A percentile compares a stretch with the other conserved stretches of the same genome.
phyloP scores from a whole-genome alignment of 2,329 filamentous ascomycete genomes.

The Talaromyces islandicus region DNA sequence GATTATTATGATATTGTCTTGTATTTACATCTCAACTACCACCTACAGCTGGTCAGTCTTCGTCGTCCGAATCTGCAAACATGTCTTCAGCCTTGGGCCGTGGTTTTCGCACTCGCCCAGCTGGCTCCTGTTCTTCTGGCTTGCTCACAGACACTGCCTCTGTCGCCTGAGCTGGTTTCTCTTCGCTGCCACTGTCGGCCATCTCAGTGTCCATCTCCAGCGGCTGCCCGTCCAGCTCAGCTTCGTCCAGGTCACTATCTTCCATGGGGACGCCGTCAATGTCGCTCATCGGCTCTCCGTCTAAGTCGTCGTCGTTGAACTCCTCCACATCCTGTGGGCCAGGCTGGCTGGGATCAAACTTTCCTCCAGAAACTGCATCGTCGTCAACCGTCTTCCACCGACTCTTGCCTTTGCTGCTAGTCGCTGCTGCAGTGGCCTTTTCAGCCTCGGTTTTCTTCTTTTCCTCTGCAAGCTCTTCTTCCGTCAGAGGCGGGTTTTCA shows the following conservation, averaged over 20 bases:
- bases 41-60: slow-evolving; percentile 27
- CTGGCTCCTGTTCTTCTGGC: slow-evolving; percentile 1
- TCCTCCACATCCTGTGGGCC: slow-evolving; percentile 18
- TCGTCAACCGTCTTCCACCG: slow-evolving; percentile 44
- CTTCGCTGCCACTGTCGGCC: slow-evolving; percentile 15
- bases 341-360: slow-evolving; percentile 22
- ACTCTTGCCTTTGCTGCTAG: slow-evolving; percentile 35
- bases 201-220: slow-evolving; percentile 21
- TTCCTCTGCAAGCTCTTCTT: slow-evolving; percentile 39
- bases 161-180: slow-evolving; percentile 16
- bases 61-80: slow-evolving; percentile 70
- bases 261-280: slow-evolving; percentile 42
- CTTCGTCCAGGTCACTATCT: slow-evolving; percentile 44
- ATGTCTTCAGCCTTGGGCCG: slow-evolving; percentile 75
- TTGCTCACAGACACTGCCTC: slow-evolving; percentile 13
- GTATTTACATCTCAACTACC: not conserved
- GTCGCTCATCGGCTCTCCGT: slow-evolving; percentile 42
- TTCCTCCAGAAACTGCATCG: slow-evolving; percentile 25
- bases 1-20: not conserved
- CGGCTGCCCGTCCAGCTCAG: slow-evolving; percentile 40
- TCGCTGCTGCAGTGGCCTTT: slow-evolving; percentile 26
- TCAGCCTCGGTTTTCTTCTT: slow-evolving; percentile 38
- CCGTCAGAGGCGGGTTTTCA: slow-evolving; percentile 59
- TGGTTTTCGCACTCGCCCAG: slow-evolving; percentile 42
- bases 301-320: slow-evolving; percentile 34